Percentiles rank a stretch among this genome's conserved stretches.
Evolutionary conservation across 129 eudicot genomes (phyloP).

Genomic region (Pseudognaphalium luteoalbum): DNA sequence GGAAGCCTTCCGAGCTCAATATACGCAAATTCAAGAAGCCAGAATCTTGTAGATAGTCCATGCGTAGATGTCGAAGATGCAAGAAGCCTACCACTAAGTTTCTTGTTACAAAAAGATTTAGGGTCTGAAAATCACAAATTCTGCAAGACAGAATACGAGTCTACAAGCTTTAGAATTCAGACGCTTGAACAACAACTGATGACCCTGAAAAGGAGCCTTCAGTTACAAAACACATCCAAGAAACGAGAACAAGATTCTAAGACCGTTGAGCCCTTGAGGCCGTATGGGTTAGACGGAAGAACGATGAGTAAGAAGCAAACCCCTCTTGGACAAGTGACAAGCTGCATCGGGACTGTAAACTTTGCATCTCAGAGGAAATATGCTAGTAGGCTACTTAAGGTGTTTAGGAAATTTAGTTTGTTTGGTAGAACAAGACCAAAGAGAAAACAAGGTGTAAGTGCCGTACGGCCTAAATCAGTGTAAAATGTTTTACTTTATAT

Average conservation of each 20-base stretch:
- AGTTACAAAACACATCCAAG: constrained; percentile 48
- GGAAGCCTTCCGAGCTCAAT: constrained; percentile 68
- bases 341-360: constrained; percentile 80
- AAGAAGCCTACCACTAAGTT: constrained; percentile 46
- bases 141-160: constrained; percentile 66
- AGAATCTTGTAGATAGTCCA: constrained; percentile 60
- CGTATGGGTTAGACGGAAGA: constrained; percentile 53
- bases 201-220: constrained; percentile 66
- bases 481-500: constrained; percentile 26
- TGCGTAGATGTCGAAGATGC: constrained; percentile 40
- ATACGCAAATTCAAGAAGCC: constrained; percentile 61
- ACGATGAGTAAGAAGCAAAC: constrained; percentile 60
- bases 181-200: constrained; percentile 74
- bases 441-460: constrained; percentile 43
- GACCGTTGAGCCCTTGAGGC: constrained; percentile 38
- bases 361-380: constrained; percentile 67
- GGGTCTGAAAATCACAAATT: constrained; percentile 35
- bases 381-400: constrained; percentile 62
- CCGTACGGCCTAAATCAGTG: constrained; percentile 34
- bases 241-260: constrained; percentile 31
- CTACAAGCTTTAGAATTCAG: constrained; percentile 87
- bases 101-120: constrained; percentile 51
- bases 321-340: constrained; percentile 56
- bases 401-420: constrained; percentile 57
- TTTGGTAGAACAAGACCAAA: constrained; percentile 59